Conservation (phyloP, 352 stramenopile genomes). For the Globisporangium polare region DNA sequence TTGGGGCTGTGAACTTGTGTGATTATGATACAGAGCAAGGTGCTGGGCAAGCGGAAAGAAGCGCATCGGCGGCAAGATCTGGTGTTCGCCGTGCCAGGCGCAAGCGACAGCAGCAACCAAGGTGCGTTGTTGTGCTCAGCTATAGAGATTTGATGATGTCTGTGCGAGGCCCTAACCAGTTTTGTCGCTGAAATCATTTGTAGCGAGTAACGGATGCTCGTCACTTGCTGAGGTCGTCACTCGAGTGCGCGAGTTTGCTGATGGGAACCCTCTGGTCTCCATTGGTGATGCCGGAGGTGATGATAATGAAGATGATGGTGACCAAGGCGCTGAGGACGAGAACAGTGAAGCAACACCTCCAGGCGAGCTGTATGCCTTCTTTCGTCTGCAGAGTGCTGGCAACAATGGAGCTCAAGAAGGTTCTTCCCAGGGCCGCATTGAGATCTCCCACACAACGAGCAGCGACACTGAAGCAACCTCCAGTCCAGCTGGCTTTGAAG, state of each 20-base stretch:
- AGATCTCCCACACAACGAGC: slow-evolving; percentile 21
- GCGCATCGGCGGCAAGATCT: slow-evolving; percentile 50
- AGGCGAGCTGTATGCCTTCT: slow-evolving; percentile 8
- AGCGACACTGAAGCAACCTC: slow-evolving; percentile 1
- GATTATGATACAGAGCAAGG: slow-evolving; percentile 47
- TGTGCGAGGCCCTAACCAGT: not conserved
- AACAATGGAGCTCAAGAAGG: not conserved
- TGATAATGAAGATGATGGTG: slow-evolving; percentile 1
- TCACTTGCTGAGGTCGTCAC: slow-evolving; percentile 36
- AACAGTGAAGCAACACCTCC: too few species aligned
- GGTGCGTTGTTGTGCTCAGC: not conserved
- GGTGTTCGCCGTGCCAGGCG: slow-evolving; percentile 39
- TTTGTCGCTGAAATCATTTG: not conserved
- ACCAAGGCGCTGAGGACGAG: not conserved
- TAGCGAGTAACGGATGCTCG: slow-evolving; percentile 30
- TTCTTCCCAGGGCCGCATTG: slow-evolving; percentile 27
- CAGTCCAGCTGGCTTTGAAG: slow-evolving; percentile 19
- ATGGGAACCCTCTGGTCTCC: slow-evolving; percentile 14
- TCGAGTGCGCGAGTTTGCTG: slow-evolving; percentile 39
- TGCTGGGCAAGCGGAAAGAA: slow-evolving; percentile 83
- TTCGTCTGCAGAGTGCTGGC: slow-evolving; percentile 2
- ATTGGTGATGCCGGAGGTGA: slow-evolving; percentile 6
- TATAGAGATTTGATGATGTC: not conserved
- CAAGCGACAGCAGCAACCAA: not conserved
- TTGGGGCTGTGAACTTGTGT: slow-evolving; percentile 8